A percentile compares a stretch with the other conserved stretches of the same genome.
Evolutionary conservation across 129 eudicot genomes (phyloP).

Genomic region (Gnaphalium uliginosum): DNA sequence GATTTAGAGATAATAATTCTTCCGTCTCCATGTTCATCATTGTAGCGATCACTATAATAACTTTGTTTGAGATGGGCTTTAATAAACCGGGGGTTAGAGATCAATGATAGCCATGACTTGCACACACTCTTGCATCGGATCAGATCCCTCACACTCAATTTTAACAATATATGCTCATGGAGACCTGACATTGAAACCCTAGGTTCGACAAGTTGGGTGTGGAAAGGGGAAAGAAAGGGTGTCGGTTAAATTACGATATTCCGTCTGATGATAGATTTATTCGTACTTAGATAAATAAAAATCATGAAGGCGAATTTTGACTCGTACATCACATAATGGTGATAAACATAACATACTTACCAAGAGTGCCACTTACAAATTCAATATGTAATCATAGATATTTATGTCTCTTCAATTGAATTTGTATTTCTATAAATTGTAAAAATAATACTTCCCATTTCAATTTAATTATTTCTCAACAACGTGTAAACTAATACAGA

Average conservation of each 20-base stretch:
- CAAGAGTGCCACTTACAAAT: neutral
- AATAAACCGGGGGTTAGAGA: neutral
- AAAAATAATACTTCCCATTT: too few species aligned
- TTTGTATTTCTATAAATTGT: too few species aligned
- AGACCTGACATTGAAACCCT: constrained; percentile 1
- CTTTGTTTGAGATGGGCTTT: neutral
- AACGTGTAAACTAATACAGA: too few species aligned
- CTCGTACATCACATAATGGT: neutral
- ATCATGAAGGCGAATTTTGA: neutral
- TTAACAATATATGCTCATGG: neutral
- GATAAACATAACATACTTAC: neutral
- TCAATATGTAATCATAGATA: too few species aligned
- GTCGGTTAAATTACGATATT: neutral
- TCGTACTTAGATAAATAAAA: neutral
- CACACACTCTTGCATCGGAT: constrained; percentile 11
- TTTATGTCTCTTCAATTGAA: too few species aligned
- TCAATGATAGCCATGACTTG: constrained; percentile 1
- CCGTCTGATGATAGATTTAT: neutral
- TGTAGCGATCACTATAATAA: neutral
- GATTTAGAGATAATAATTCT: neutral
- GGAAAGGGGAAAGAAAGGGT: neutral
- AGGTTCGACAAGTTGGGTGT: neutral
- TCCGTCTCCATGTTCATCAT: neutral
- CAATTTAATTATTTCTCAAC: too few species aligned
- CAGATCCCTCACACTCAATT: neutral